Evolutionary conservation across 306 rosid genomes (phyloP), one percentile per base, ranked within the genome.

Genomic region (Nissolia schottii): DNA sequence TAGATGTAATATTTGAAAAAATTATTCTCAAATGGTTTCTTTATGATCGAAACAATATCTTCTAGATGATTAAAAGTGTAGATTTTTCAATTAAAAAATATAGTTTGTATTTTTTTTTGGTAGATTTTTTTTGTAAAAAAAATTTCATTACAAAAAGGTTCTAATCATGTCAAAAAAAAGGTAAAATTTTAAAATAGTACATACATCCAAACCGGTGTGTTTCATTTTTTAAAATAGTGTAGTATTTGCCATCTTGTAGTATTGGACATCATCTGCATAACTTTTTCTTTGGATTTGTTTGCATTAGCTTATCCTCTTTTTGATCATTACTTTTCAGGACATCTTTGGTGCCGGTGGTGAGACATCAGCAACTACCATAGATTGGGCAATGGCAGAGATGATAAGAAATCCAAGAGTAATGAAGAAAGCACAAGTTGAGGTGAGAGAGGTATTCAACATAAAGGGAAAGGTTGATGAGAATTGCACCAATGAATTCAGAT

Each of bases 321-420:
- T n/a, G 28, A 14, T 23, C 8, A 40, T 68, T 68, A 1, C 37
- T 53, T 62, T 16, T 7, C 25, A 80, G 78, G 67, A 74, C 4
- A 49, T 80, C 0, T 77, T 77, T 37, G 29, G 12, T 8, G 83
- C 63, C 4, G 81, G 88, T n/a, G 75, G 81, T 37, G 85, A 81
- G 43, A 70, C 88, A 49, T 31, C 79, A 66, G 35, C 83, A 2
- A 78, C 71, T 13, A 67, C 82, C 24, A 19, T 78, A 40, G 62
- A 25, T 18, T 75, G 85, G 81, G 68, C 79, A 34, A 58, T 77
- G 73, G 56, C 74, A 45, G 71, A 84, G 67, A 20, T 80, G 51
- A 0, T 35, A 1, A 82, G 27, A 14, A n/a, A 82, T 38, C 71
- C 77, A 22, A 69, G 65, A 61, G 72, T 35, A 12, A 5, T 80